A percentile compares a stretch with the other conserved stretches of the same genome.
Evolutionary conservation across 108 stramenopile species (phyloP).

Genomic region (Schizochytrium sp.): DNA sequence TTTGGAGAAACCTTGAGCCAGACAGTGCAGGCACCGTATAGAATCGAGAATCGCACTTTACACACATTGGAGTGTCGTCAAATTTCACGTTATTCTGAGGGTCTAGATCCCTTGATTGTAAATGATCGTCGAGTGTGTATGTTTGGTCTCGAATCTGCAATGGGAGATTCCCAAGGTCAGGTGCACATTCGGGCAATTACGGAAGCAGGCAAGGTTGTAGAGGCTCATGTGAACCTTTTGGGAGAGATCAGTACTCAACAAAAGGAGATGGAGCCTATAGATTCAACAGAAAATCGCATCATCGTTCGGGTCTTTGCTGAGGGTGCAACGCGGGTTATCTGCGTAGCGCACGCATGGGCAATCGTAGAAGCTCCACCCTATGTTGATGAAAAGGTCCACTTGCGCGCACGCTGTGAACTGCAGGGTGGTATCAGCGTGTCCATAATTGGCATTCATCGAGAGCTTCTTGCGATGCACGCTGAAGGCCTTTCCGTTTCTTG

Average conservation of each 20-base stretch:
- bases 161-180: not conserved
- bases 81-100: not conserved
- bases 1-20: not conserved
- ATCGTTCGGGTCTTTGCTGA: constrained; percentile 38
- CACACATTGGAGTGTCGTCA: constrained; percentile 16
- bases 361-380: constrained; percentile 11
- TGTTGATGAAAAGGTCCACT: not conserved
- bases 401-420: constrained; percentile 13
- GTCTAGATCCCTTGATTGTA: constrained; percentile 3
- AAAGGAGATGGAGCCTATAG: constrained; percentile 20
- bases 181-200: not conserved
- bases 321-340: constrained; percentile 1
- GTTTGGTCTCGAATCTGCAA: constrained; percentile 1
- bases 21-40: constrained; percentile 27
- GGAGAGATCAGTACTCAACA: constrained; percentile 11
- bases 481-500: not conserved
- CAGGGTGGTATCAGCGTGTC: not conserved
- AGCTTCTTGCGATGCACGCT: constrained; percentile 38
- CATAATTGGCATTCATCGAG: not conserved
- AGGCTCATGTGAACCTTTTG: not conserved
- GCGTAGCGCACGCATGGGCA: constrained; percentile 45
- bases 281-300: not conserved
- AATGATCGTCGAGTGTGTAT: constrained; percentile 23
- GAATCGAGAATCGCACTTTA: constrained; percentile 43
- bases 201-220: not conserved